A percentile compares a stretch with the other conserved stretches of the same genome.
Conservation (phyloP, 306 rosid genomes). For the Rosa rugosa region DNA sequence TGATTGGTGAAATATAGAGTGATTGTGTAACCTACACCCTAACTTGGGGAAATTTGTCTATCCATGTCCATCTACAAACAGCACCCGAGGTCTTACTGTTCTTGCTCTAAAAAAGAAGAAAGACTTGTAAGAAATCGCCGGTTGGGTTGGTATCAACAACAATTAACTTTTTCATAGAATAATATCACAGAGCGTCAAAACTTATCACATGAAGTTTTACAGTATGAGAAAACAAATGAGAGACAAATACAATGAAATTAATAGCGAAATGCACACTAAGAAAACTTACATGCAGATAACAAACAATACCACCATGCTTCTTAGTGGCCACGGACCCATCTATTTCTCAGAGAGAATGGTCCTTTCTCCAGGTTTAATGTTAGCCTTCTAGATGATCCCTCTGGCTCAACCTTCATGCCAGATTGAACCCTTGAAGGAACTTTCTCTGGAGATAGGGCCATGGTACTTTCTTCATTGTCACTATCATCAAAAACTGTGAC, state of each 20-base stretch:
- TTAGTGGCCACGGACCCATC: constrained; percentile 33
- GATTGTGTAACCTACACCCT: neutral
- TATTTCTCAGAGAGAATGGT: constrained; percentile 59
- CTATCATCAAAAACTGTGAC: constrained; percentile 49
- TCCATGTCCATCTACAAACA: neutral
- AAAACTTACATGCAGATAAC: neutral
- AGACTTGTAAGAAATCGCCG: too few species aligned
- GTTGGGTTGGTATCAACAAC: neutral
- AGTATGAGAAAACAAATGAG: constrained; percentile 3
- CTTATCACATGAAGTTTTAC: constrained; percentile 2
- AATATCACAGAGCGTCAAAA: neutral
- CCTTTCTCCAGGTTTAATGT: constrained; percentile 43
- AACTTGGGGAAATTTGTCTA: neutral
- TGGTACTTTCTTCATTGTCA: constrained; percentile 34
- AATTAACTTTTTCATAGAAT: constrained; percentile 11
- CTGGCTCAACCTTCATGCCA: constrained; percentile 34
- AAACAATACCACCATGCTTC: neutral
- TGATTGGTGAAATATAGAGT: neutral
- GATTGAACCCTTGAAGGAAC: constrained; percentile 34
- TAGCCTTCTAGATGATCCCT: constrained; percentile 37
- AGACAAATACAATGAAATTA: constrained; percentile 5
- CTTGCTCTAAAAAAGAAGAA: too few species aligned
- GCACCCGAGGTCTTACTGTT: neutral
- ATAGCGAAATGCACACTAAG: constrained; percentile 13
- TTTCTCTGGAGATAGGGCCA: constrained; percentile 21